phyloP scores from a whole-genome alignment of 768 basidiomycete genomes.

The Leccinum fibrillosum region DNA sequence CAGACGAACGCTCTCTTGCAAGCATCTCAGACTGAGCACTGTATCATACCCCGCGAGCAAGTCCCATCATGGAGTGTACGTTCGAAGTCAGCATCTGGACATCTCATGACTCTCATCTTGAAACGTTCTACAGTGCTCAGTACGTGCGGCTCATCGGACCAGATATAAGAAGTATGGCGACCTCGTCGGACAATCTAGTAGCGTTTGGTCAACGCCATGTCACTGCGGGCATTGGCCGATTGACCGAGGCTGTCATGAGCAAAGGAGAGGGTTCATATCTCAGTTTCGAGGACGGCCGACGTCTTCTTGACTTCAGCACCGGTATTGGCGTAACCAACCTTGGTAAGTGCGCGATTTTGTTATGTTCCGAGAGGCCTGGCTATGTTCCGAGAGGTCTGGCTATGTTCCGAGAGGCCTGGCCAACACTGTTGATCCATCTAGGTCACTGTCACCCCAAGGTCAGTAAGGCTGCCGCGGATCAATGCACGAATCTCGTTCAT shows the following conservation, averaged over 20 bases:
- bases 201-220: conserved; percentile 43
- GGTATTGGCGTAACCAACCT: conserved; percentile 88
- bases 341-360: conserved; percentile 40
- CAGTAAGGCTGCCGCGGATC: conserved; percentile 84
- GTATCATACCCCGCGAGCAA: neutral
- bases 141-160: neutral
- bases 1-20: conserved; percentile 7
- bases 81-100: neutral
- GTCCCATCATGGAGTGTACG: conserved; percentile 11
- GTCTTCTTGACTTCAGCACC: conserved; percentile 79
- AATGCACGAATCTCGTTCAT: conserved; percentile 79
- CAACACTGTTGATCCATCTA: conserved; percentile 24
- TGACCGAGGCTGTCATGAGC: conserved; percentile 54
- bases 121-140: neutral
- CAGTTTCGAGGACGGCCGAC: conserved; percentile 65
- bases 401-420: neutral
- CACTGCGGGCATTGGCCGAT: conserved; percentile 41
- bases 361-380: neutral
- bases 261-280: conserved; percentile 76
- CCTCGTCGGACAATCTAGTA: conserved; percentile 24
- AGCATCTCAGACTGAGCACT: neutral
- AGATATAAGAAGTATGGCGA: conserved; percentile 18
- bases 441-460: conserved; percentile 88
- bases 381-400: neutral
- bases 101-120: neutral